phyloP scores from a whole-genome alignment of 2,329 filamentous ascomycete genomes.

The Epicoccum nigrum region DNA sequence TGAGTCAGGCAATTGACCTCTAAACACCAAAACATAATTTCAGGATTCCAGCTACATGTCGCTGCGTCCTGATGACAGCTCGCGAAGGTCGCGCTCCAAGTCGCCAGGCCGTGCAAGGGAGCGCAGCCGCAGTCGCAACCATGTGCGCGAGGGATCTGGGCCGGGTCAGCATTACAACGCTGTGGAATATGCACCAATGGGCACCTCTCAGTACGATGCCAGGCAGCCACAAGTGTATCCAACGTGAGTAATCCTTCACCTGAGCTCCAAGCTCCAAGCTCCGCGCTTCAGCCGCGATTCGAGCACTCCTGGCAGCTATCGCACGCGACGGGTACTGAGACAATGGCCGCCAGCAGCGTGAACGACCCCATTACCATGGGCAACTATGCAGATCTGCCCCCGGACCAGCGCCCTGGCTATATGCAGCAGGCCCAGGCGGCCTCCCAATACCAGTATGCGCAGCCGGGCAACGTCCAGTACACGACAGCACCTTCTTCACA shows the following conservation, averaged over 20 bases:
- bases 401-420: constrained; percentile 52
- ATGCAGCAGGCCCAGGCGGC: constrained; percentile 31
- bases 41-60: constrained; percentile 37
- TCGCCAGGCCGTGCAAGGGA: constrained; percentile 48
- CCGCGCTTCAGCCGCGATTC: constrained; percentile 1
- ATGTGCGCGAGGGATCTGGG: constrained; percentile 11
- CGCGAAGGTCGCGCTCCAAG: constrained; percentile 49
- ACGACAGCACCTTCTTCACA: constrained; percentile 23
- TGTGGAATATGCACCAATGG: constrained; percentile 11
- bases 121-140: constrained; percentile 37
- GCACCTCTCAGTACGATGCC: constrained; percentile 49
- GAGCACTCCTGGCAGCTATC: constrained; percentile 1
- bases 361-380: constrained; percentile 50
- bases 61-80: constrained; percentile 50
- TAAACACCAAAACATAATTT: background rate
- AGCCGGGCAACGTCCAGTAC: constrained; percentile 40
- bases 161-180: constrained; percentile 18
- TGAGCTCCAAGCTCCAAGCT: constrained; percentile 2
- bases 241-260: constrained; percentile 33
- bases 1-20: background rate
- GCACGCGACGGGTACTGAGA: constrained; percentile 31
- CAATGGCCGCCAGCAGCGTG: constrained; percentile 38
- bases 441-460: constrained; percentile 25
- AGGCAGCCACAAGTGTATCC: constrained; percentile 48
- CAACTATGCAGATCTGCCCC: constrained; percentile 52